phyloP scores from a whole-genome alignment of 495 filamentous ascomycete species.

The Penicillium cinerascens region DNA sequence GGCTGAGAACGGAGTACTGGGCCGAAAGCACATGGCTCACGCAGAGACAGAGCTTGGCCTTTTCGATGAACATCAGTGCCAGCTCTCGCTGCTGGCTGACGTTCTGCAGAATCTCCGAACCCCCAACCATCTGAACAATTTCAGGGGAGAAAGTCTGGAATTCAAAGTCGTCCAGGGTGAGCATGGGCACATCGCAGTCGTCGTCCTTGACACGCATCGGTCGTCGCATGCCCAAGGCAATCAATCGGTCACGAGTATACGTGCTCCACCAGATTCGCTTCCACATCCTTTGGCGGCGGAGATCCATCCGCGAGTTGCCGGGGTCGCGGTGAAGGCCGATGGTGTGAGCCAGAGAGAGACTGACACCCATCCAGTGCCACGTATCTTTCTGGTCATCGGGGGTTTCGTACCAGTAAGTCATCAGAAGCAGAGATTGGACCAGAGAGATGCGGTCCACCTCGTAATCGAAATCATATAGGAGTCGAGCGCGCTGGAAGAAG shows the following conservation, averaged over 20 bases:
- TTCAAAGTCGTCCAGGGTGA: constrained; percentile 79
- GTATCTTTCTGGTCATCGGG: constrained; percentile 88
- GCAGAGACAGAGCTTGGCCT: constrained; percentile 81
- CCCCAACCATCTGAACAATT: constrained; percentile 58
- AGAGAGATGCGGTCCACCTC: constrained; percentile 76
- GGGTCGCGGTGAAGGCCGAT: constrained; percentile 83
- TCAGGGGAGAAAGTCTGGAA: constrained; percentile 61
- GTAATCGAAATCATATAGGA: constrained; percentile 82
- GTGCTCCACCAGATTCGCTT: constrained; percentile 95
- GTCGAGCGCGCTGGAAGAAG: constrained; percentile 74
- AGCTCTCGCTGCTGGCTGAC: constrained; percentile 65
- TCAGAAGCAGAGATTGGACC: constrained; percentile 78
- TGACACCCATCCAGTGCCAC: constrained; percentile 90
- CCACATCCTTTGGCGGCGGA: constrained; percentile 70
- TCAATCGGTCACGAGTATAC: constrained; percentile 83
- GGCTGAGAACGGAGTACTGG: constrained; percentile 86
- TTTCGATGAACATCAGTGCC: constrained; percentile 84
- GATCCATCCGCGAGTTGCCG: constrained; percentile 66
- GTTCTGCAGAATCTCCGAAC: constrained; percentile 65
- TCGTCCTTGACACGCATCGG: constrained; percentile 86
- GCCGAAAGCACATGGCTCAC: constrained; percentile 79
- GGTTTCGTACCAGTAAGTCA: constrained; percentile 91
- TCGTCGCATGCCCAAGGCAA: constrained; percentile 85
- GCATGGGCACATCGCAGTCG: constrained; percentile 86
- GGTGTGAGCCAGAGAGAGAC: constrained; percentile 76